Base-by-base conservation (phyloP, 1,284 basidiomycete species). In the Leccinum subrobustum region DNA sequence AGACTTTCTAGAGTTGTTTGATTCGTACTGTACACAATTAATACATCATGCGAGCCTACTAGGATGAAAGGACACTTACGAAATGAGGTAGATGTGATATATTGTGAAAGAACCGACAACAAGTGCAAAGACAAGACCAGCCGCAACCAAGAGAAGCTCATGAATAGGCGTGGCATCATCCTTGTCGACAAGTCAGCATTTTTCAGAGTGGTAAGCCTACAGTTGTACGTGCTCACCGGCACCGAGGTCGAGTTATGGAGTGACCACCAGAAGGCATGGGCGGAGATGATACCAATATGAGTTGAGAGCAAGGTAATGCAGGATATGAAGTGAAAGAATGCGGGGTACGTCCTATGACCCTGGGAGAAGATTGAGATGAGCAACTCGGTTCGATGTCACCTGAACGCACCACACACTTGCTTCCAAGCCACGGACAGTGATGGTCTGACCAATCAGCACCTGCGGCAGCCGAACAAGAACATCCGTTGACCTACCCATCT, bases 361-460 rank as follows among this genome's bases (percentile, higher is more conserved):
- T 92, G 64, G 31, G 62, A 64, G 18, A 54, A 37, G 47, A 54
- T 53, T 8, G 14, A 60, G 57, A 54, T 52, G 42, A 52, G 20
- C 12, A 58, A 37, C 29, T 56, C 56, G 42, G 33, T 39, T 5
- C 6, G n/a, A 57, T 12, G 18, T 39, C 27, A 23, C 31, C 50
- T 54, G 18, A 29, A 79, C 87, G 70, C 70, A 90, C 90, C 56
- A 96, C 83, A 73, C 93, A 96, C 70, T 83, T 89, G 57, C 80
- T 77, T 44, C 85, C 91, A 14, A 95, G 77, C 93, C 93, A 96
- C 3, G 89, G 88, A 70, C 93, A 96, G 71, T 96, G 93, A 71
- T 95, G 93, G 72, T 96, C 93, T 92, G 63, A 61, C 25, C 52
- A 44, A 60, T 61, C 51, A 65, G 59, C 8, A 53, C 63, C 23